Evolutionary conservation across 345 rosid species (phyloP).

Genomic region (Eucalyptus guilfoylei): DNA sequence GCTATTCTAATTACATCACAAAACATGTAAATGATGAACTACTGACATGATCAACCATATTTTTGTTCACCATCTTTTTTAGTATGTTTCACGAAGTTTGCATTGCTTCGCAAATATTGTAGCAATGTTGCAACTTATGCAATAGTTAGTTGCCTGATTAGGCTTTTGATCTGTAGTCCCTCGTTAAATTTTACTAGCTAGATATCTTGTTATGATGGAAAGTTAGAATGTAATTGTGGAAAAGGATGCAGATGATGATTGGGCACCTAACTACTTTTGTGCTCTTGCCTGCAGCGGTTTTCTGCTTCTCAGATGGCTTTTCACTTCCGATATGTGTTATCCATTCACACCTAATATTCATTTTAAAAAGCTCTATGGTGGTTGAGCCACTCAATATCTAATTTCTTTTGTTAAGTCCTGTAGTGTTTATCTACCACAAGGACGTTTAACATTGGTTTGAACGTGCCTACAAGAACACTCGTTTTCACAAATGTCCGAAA

Average conservation of each 20-base stretch:
- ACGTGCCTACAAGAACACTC: slow-evolving; percentile 99
- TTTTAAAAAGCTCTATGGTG: background rate
- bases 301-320: background rate
- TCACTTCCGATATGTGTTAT: background rate
- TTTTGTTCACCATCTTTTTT: background rate
- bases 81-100: background rate
- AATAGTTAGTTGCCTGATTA: background rate
- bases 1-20: background rate
- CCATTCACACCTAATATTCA: background rate
- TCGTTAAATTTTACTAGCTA: no score
- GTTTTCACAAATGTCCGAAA: slow-evolving; percentile 96
- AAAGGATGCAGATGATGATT: background rate
- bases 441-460: slow-evolving; percentile 96
- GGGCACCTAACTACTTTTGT: background rate
- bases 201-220: background rate
- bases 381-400: background rate
- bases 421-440: slow-evolving; percentile 98
- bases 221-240: background rate
- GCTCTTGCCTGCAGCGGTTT: background rate
- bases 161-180: background rate
- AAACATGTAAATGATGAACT: background rate
- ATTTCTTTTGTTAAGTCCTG: background rate
- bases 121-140: background rate
- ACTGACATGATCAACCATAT: background rate
- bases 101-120: background rate